Base-by-base conservation (phyloP, 2,329 filamentous ascomycete species). In the Fusarium xylarioides region DNA sequence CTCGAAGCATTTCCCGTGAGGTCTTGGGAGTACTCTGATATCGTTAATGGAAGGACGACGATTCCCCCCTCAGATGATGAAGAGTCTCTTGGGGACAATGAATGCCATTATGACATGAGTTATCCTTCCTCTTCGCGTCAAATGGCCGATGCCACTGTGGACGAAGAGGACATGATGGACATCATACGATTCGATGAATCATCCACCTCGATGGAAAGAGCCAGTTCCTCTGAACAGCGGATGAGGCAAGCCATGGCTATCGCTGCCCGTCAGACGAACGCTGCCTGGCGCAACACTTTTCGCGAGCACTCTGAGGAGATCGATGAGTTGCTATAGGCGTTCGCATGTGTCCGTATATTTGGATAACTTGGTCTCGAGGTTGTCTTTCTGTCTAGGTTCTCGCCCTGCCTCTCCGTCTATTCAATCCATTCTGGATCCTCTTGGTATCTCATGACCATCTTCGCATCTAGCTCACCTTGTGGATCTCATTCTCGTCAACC, bases 111-210 rank as follows among this genome's bases (percentile, higher is more conserved):
- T 4, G 19, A n/a, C 10, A 16, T n/a, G 46, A 5, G 11, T 8
- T 23, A n/a, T n/a, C n/a, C n/a, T n/a, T n/a, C n/a, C n/a, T n/a
- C 32, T 28, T 37, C 23, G 6, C 1, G 2, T 0, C 18, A 37
- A 3, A 11, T 4, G 19, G 23, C 3, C 2, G 19, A 38, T 19
- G 1, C 2, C 4, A 16, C 3, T 15, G 10, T 4, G 34, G 2
- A 5, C 8, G 32, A 12, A 1, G 18, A 5, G 3, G 34, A 5
- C 9, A 6, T 15, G 9, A 16, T 28, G 3, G 34, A 5, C 9
- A 6, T 15, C 8, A 16, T 28, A 8, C 34, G 1, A 40, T 7
- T 30, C 4, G 23, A 12, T 30, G 50, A 28, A 11, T 5, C 4
- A 2, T 7, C 11, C 50, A 28, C 2, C 50, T 11, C 11, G 14